Conservation (phyloP, 2,329 filamentous ascomycete species). For the Apiospora aurea region DNA sequence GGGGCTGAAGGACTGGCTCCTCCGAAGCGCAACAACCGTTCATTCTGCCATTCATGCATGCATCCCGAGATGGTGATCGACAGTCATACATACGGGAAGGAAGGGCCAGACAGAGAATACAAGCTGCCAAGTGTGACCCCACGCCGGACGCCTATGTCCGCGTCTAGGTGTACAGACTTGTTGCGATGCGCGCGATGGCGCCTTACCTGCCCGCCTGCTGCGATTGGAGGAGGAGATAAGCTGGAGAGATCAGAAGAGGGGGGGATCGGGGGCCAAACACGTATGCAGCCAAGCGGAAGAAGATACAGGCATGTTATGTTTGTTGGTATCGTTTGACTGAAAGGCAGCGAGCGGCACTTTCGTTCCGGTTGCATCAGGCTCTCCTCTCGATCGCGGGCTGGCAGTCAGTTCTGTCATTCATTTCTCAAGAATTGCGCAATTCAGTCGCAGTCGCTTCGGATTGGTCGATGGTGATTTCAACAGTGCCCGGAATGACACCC, state of each 20-base stretch:
- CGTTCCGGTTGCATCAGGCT: neutral
- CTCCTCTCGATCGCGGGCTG: neutral
- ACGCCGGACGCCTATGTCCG: too few relatives aligned
- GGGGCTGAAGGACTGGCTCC: neutral
- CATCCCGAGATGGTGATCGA: neutral
- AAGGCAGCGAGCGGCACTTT: neutral
- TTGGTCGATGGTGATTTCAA: neutral
- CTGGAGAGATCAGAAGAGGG: neutral
- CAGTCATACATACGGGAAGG: neutral
- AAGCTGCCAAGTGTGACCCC: too few relatives aligned
- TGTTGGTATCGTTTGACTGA: neutral
- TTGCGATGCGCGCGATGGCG: neutral
- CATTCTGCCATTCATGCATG: neutral
- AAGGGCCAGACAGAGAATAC: neutral
- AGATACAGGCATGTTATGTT: neutral
- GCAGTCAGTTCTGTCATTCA: neutral
- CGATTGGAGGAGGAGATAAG: neutral
- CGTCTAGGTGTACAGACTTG: neutral
- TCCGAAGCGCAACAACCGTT: too few relatives aligned
- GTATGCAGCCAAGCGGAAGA: neutral
- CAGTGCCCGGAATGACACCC: neutral
- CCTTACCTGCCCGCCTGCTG: neutral
- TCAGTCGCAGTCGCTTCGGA: neutral
- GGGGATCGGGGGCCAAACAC: neutral
- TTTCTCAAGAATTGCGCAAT: conserved; percentile 1